Base-by-base conservation (phyloP, 163 green algal species). In the Scenedesmus sp. region DNA sequence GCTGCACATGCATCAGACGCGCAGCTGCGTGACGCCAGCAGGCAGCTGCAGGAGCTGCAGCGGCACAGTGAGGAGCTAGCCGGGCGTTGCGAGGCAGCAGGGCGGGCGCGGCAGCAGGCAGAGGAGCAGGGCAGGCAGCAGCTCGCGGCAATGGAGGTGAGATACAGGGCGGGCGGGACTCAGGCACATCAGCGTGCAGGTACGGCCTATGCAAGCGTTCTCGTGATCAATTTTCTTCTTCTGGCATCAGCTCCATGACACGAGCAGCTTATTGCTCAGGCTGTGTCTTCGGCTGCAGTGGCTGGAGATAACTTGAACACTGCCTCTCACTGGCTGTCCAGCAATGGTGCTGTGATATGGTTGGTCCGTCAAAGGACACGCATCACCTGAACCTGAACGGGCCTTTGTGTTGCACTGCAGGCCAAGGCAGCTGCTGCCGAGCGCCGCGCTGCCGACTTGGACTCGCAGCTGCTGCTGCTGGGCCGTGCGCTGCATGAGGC, bases 401-500 rank as follows among this genome's bases (percentile, higher is more conserved):
- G 60, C 67, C n/a, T 23, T 4, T 70, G 2, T 18, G 34, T 46
- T 55, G 34, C n/a, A 5, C 26, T 84, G 84, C 64, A 92, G 67
- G 34, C 66, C n/a, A 70, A 18, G 20, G 55, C 54, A 23, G 82
- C 82, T 67, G 92, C 93, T 20, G 77, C 87, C 3, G 93, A 96
- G 89, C 90, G 92, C 34, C 90, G 91, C 56, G 73, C 81, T 15
- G 1, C 85, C 15, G 93, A 96, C 26, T 76, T 87, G 4, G 93
- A 96, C 74, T 91, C 93, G 4, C 89, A 93, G 23, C 60, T 94
- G 57, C 77, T 88, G 55, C 83, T 86, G 64, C 87, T 82, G 34
- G 93, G 94, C 76, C 88, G 94, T 20, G 57, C 82, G 2, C 52
- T 93, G 81, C 83, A 89, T 23, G 94, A 96, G 26, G 73, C 90